phyloP scores from a whole-genome alignment of 2,329 filamentous ascomycete genomes.

The Cercospora sp. region DNA sequence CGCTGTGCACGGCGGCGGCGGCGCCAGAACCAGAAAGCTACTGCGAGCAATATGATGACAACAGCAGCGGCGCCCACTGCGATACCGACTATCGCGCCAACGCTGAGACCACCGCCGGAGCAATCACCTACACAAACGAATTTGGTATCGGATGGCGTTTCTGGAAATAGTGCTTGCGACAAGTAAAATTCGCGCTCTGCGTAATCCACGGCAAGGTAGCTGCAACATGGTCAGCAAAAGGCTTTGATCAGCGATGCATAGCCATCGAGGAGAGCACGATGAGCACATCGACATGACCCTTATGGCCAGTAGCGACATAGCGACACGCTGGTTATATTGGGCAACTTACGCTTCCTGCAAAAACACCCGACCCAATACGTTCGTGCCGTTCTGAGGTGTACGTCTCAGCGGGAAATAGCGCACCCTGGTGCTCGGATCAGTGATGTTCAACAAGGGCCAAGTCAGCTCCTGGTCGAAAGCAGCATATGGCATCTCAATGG shows the following conservation, averaged over 20 bases:
- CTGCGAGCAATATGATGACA: slow-evolving; percentile 4
- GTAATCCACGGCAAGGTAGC: slow-evolving; percentile 21
- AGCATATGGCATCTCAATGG: slow-evolving; percentile 34
- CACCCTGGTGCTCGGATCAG: slow-evolving; percentile 43
- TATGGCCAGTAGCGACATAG: neutral
- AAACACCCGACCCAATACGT: slow-evolving; percentile 34
- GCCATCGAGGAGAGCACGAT: no score
- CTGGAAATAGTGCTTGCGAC: slow-evolving; percentile 1
- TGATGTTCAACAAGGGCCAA: slow-evolving; percentile 15
- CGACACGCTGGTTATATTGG: neutral
- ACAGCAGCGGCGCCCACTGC: slow-evolving; percentile 14
- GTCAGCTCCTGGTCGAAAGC: slow-evolving; percentile 33
- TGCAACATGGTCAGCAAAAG: neutral
- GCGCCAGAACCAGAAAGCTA: slow-evolving; percentile 17
- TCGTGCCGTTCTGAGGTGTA: slow-evolving; percentile 20
- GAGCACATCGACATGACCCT: no score
- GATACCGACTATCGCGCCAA: slow-evolving; percentile 24
- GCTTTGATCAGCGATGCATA: neutral
- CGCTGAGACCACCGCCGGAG: neutral
- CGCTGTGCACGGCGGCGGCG: neutral
- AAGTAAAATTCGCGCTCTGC: slow-evolving; percentile 16
- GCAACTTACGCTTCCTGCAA: slow-evolving; percentile 36
- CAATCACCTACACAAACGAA: neutral
- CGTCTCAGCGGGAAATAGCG: slow-evolving; percentile 33
- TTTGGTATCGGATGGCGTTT: neutral